These are phyloP conservation scores for Penicillium taxi DNA, from an alignment of 495 filamentous ascomycete genomes.

Conservation along the genomic window DNA sequence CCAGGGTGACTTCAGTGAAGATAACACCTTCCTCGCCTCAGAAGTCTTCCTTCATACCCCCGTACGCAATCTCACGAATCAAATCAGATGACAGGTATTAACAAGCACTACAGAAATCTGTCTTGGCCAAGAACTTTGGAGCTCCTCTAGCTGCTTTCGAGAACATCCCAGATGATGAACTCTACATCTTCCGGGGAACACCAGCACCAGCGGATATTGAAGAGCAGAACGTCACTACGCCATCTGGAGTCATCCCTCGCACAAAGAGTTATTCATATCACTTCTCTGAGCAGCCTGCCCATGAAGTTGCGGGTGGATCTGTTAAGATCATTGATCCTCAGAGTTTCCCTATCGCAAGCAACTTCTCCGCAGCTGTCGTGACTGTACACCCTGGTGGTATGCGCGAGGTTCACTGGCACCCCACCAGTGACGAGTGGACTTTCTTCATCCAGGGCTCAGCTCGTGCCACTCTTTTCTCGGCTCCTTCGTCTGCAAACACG, in stretches of 20 bases:
- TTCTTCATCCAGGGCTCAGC: conserved; percentile 65
- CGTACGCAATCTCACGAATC: conserved; percentile 8
- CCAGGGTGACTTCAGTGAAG: conserved; percentile 60
- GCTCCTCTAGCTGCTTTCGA: conserved; percentile 47
- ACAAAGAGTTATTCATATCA: conserved; percentile 56
- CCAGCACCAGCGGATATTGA: conserved; percentile 51
- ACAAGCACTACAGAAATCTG: conserved; percentile 41
- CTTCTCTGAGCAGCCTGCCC: conserved; percentile 53
- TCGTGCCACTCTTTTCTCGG: conserved; percentile 58
- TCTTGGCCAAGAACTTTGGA: conserved; percentile 57
- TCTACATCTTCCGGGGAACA: conserved; percentile 65
- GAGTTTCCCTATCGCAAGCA: conserved; percentile 52
- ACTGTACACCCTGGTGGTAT: conserved; percentile 63
- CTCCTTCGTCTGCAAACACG: conserved; percentile 50
- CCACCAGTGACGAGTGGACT: conserved; percentile 65
- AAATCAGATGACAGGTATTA: background rate
- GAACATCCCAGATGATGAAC: conserved; percentile 49
- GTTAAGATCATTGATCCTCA: conserved; percentile 60
- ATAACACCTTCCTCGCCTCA: conserved; percentile 59
- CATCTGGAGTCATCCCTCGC: conserved; percentile 48
- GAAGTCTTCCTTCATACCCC: conserved; percentile 56
- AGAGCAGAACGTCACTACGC: conserved; percentile 53
- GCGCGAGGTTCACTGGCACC: conserved; percentile 78
- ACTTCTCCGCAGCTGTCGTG: conserved; percentile 56
- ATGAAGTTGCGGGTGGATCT: conserved; percentile 51